Conservation (phyloP, 352 stramenopile genomes). For the Phytophthora europaea region DNA sequence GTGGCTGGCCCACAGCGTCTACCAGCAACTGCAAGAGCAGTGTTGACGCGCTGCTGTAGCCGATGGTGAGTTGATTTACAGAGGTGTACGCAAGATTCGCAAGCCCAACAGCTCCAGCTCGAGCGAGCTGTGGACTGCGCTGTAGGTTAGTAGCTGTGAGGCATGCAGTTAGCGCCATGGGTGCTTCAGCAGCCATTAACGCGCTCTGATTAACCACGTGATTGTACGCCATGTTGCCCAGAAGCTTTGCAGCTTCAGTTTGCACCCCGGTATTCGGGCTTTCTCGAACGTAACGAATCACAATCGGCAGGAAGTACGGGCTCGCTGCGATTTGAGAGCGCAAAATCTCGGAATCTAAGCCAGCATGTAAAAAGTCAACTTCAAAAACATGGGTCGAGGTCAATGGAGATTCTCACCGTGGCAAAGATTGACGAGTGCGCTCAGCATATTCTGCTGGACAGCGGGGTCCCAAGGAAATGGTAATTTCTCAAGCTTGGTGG, state of each 20-base stretch:
- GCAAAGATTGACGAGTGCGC: constrained; percentile 75
- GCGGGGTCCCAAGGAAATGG: constrained; percentile 48
- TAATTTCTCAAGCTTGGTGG: constrained; percentile 42
- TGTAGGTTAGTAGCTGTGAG: constrained; percentile 50
- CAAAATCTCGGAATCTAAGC: constrained; percentile 74
- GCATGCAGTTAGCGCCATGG: constrained; percentile 47
- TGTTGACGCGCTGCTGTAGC: constrained; percentile 75
- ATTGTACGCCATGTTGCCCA: constrained; percentile 76
- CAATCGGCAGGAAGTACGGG: constrained; percentile 57
- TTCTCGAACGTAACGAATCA: constrained; percentile 66
- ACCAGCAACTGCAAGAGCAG: constrained; percentile 72
- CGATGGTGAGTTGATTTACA: constrained; percentile 81
- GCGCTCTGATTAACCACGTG: constrained; percentile 79
- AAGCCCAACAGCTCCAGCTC: constrained; percentile 63
- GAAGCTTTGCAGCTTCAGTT: constrained; percentile 66
- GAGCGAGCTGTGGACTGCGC: constrained; percentile 43
- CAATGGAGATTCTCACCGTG: constrained; percentile 49
- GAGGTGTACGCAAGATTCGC: constrained; percentile 75
- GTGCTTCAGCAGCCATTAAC: constrained; percentile 68
- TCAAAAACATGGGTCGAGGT: neutral
- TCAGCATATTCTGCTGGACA: constrained; percentile 60
- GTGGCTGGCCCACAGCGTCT: constrained; percentile 49
- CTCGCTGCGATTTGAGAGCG: constrained; percentile 78
- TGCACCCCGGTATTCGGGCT: constrained; percentile 45
- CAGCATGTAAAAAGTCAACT: constrained; percentile 5